phyloP scores from a whole-genome alignment of 2,329 filamentous ascomycete genomes.

The Penicillium polonicum region DNA sequence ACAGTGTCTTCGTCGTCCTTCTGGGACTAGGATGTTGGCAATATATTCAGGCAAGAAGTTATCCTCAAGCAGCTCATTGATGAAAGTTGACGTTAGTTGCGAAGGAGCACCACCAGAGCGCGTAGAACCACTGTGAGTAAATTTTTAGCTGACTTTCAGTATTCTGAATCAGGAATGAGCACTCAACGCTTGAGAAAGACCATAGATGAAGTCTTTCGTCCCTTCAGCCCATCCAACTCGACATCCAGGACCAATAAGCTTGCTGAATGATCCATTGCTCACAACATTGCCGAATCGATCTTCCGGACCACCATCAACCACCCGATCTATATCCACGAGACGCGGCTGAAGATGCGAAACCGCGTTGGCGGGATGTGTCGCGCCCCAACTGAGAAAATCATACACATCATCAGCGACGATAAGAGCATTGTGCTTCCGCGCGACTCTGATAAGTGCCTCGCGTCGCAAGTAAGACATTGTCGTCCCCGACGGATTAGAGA shows the following conservation, averaged over 20 bases:
- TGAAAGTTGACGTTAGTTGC: constrained; percentile 56
- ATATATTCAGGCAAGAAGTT: constrained; percentile 55
- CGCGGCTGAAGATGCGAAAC: constrained; percentile 54
- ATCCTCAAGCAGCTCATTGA: constrained; percentile 52
- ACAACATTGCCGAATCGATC: constrained; percentile 71
- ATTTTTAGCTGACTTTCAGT: background rate
- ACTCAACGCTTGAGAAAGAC: constrained; percentile 56
- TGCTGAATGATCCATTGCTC: constrained; percentile 83
- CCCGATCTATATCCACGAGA: constrained; percentile 70
- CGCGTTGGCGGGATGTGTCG: background rate
- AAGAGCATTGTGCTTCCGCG: constrained; percentile 71
- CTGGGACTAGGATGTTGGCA: constrained; percentile 39
- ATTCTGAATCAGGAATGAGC: constrained; percentile 14
- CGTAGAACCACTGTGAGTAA: constrained; percentile 24
- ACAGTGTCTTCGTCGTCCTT: constrained; percentile 9
- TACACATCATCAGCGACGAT: constrained; percentile 86
- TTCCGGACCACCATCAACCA: constrained; percentile 56
- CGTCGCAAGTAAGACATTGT: constrained; percentile 48
- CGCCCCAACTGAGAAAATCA: constrained; percentile 74
- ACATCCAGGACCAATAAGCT: constrained; percentile 75
- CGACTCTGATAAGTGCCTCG: constrained; percentile 65
- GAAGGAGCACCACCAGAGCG: constrained; percentile 57
- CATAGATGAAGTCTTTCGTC: constrained; percentile 57
- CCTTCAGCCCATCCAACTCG: constrained; percentile 82
- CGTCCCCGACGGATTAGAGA: constrained; percentile 23